Evolutionary conservation across 768 basidiomycete genomes (phyloP).

Genomic region (Auriscalpium microsporum): DNA sequence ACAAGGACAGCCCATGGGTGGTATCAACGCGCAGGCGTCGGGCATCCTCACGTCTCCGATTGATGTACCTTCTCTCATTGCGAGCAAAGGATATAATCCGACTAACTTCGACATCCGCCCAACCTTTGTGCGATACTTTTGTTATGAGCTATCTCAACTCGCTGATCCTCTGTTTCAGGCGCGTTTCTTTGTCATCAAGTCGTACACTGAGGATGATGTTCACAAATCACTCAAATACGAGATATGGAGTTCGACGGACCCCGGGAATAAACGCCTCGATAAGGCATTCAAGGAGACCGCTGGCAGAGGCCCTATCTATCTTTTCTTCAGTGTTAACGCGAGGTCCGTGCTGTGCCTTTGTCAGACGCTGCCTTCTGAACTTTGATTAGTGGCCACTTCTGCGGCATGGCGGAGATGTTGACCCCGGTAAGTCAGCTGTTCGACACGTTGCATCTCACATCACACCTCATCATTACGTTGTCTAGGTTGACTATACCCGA

Average conservation of each 20-base stretch:
- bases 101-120: conserved; percentile 75
- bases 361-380: not conserved
- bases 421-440: conserved; percentile 55
- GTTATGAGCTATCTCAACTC: not conserved
- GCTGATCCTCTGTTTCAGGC: conserved; percentile 40
- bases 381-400: conserved; percentile 78
- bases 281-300: conserved; percentile 95
- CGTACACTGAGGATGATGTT: conserved; percentile 97
- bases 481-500: conserved; percentile 81
- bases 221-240: conserved; percentile 97
- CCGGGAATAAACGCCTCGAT: conserved; percentile 95
- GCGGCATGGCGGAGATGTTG: conserved; percentile 97
- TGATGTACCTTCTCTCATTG: conserved; percentile 79
- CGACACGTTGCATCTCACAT: too few species aligned
- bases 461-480: not conserved
- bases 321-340: conserved; percentile 98
- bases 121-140: conserved; percentile 46
- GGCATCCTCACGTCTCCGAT: conserved; percentile 55
- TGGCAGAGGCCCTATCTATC: conserved; percentile 88
- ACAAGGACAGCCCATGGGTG: conserved; percentile 33
- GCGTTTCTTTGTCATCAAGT: conserved; percentile 96
- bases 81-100: conserved; percentile 89
- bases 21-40: conserved; percentile 23
- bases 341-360: conserved; percentile 33
- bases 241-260: conserved; percentile 96